A percentile compares a stretch with the other conserved stretches of the same genome.
Conservation (phyloP, 208 protist genomes). For the Acanthamoeba sp. region DNA sequence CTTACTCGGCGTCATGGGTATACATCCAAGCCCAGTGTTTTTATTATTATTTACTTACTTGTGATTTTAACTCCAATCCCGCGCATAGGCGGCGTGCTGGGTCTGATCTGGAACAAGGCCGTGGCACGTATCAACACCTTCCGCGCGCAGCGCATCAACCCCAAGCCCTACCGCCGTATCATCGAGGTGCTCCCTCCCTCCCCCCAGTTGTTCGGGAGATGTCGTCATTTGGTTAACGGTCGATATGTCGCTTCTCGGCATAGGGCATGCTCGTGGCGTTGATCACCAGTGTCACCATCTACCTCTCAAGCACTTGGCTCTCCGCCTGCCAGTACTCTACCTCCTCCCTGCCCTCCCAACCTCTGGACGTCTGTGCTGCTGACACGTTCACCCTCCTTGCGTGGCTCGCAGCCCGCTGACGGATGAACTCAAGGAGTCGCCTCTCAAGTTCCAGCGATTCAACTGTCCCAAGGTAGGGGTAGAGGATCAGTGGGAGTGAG, state of each 20-base stretch:
- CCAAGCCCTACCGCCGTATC: not conserved
- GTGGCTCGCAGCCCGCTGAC: not conserved
- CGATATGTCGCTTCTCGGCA: not conserved
- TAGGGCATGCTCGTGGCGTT: not conserved
- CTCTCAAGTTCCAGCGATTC: not conserved
- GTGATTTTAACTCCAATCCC: too few species aligned
- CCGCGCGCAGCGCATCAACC: slow-evolving; percentile 3
- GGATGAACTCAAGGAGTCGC: not conserved
- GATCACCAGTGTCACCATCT: slow-evolving; percentile 44
- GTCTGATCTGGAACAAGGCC: slow-evolving; percentile 22
- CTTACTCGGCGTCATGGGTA: slow-evolving; percentile 26
- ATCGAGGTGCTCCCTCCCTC: not conserved
- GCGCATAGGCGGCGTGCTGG: slow-evolving; percentile 1
- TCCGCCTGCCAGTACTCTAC: slow-evolving; percentile 39
- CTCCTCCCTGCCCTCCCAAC: not conserved
- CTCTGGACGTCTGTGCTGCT: not conserved
- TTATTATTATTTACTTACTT: too few species aligned
- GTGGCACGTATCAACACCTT: not conserved
- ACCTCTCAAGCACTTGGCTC: slow-evolving; percentile 31
- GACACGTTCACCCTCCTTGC: not conserved
- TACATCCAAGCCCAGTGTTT: not conserved
- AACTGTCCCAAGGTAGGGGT: slow-evolving; percentile 46
- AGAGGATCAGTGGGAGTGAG: too few species aligned
- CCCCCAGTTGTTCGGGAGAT: too few species aligned
- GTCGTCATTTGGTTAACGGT: not conserved